Evolutionary conservation across 2,329 filamentous ascomycete genomes (phyloP), one percentile per base, ranked within the genome.

Genomic region (Colletotrichum sp.): DNA sequence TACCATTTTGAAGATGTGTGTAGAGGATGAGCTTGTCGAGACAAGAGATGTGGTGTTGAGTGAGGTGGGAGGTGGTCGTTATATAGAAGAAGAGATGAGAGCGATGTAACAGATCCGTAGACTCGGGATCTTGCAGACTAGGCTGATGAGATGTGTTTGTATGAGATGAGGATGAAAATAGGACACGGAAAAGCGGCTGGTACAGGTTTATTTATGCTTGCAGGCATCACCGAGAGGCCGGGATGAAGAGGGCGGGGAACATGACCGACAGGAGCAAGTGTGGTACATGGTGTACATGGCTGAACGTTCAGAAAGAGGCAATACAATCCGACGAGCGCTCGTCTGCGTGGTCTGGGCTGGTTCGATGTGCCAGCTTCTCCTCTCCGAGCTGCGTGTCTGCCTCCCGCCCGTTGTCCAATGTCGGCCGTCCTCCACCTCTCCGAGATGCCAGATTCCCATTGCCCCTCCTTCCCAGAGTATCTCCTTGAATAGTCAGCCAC

Each of bases 1-100:
- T 83, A 84, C 82, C 82, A 84, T 83, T 79, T 69, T 80, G 78
- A 77, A 59, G 55, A 60, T 67, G 32, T 75, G 52, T 63, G 30
- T 55, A 52, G 34, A 71, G 44, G 30, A 75, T 64, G 55, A 15
- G n/a, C 16, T 59, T 69, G 57, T 69, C 39, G 68, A 73, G 64
- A 63, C 16, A 57, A 32, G 28, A 60, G 2, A 18, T 8, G 5
- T 6, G 44, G n/a, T 36, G 26, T 59, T 34, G n/a, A 76, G 39
- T 39, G 34, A 32, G 28, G 39, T 36, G 70, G 73, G 44, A 76
- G 73, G 59, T 60, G 21, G 68, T 57, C 28, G 59, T 73, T 76
- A 69, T 69, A 74, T 74, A 69, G 59, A 57, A 57, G 39, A 39
- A 16, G 36, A 21, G 60, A 59, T 16, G 34, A 44, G 26, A 69